Conservation (phyloP, 2,329 filamentous ascomycete species). For the Hypoxylon rubiginosum region DNA sequence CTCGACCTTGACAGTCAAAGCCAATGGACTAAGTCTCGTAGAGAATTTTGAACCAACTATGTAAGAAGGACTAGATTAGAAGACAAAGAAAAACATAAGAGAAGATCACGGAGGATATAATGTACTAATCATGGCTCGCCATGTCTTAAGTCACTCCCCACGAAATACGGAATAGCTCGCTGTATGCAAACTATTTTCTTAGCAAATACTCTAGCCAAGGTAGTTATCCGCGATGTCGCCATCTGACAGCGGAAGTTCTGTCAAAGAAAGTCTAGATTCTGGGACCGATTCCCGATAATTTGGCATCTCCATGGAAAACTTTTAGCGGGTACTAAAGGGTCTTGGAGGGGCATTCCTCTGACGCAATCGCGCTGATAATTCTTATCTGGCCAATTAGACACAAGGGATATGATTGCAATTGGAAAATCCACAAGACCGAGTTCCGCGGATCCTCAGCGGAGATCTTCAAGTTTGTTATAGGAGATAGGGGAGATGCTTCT, state of each 20-base stretch:
- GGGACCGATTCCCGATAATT: slow-evolving; percentile 39
- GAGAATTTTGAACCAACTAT: not conserved
- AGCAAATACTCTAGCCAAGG: slow-evolving; percentile 2
- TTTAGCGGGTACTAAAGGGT: slow-evolving; percentile 30
- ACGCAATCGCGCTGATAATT: slow-evolving; percentile 38
- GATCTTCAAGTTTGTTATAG: slow-evolving; percentile 24
- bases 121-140: slow-evolving; percentile 15
- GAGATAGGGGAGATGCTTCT: not conserved
- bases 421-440: slow-evolving; percentile 27
- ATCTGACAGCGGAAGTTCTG: slow-evolving; percentile 22
- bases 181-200: not conserved
- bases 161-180: not conserved
- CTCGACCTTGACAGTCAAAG: not conserved
- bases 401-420: not conserved
- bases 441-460: slow-evolving; percentile 40
- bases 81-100: slow-evolving; percentile 14
- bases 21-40: not conserved
- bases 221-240: slow-evolving; percentile 33
- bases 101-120: slow-evolving; percentile 25
- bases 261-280: slow-evolving; percentile 20
- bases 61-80: not conserved
- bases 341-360: slow-evolving; percentile 32
- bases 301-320: slow-evolving; percentile 26
- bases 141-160: not conserved
- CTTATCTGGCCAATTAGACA: slow-evolving; percentile 38